phyloP scores from a whole-genome alignment of 176 grass and related monocot species.

The Aegilops umbellulata region DNA sequence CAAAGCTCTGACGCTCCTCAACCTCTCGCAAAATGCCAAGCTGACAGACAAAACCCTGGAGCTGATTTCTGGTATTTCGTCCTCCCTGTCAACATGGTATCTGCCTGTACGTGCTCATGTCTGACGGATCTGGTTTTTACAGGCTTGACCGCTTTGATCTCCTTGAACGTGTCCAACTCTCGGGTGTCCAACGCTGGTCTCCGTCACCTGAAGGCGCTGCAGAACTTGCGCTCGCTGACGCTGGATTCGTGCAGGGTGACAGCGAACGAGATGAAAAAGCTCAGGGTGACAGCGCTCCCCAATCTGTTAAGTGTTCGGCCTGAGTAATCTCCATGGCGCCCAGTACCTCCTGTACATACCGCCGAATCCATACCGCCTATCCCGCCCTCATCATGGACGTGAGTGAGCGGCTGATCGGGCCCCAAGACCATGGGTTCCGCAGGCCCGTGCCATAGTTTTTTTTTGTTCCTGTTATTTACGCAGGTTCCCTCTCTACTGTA shows the following conservation, averaged over 20 bases:
- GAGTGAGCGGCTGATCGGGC: background rate
- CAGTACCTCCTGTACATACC: background rate
- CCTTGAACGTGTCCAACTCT: conserved; percentile 78
- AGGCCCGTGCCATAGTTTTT: background rate
- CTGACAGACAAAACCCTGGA: conserved; percentile 90
- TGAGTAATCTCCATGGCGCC: conserved; percentile 38
- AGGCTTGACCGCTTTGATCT: conserved; percentile 76
- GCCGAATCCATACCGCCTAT: too few relatives aligned
- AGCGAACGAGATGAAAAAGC: conserved; percentile 74
- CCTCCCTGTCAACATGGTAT: background rate
- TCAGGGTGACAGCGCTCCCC: conserved; percentile 62
- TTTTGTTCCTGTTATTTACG: background rate
- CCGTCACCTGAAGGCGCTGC: conserved; percentile 66
- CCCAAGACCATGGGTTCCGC: background rate
- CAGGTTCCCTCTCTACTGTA: background rate
- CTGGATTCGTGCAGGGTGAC: conserved; percentile 91
- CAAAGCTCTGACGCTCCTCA: conserved; percentile 60
- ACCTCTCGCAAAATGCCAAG: conserved; percentile 83
- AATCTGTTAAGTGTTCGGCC: conserved; percentile 76
- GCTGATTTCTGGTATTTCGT: conserved; percentile 65
- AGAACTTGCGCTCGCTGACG: conserved; percentile 65
- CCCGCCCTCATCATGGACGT: background rate
- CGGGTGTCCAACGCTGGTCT: conserved; percentile 85
- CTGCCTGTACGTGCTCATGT: background rate
- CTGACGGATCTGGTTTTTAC: background rate